phyloP scores from a whole-genome alignment of 2,329 filamentous ascomycete genomes.

The Phialocephala subalpina region DNA sequence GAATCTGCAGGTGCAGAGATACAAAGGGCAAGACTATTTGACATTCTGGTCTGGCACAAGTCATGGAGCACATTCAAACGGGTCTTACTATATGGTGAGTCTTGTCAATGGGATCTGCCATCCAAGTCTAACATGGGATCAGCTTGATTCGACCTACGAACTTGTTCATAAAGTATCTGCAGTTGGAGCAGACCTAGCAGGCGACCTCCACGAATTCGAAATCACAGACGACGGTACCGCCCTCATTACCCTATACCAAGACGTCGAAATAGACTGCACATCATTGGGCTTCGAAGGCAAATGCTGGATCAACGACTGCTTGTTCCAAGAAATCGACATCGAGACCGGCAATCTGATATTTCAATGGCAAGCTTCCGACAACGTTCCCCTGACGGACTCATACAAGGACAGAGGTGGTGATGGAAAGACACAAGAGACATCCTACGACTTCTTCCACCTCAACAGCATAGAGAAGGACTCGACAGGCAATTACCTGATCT shows the following conservation, averaged over 20 bases:
- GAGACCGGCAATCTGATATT: constrained; percentile 57
- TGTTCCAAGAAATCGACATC: constrained; percentile 58
- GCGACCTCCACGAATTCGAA: constrained; percentile 25
- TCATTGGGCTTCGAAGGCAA: constrained; percentile 8
- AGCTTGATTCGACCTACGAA: constrained; percentile 24
- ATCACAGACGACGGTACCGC: constrained; percentile 21
- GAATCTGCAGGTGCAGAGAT: constrained; percentile 45
- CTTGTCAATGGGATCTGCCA: neutral
- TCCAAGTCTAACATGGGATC: neutral
- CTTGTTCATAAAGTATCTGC: constrained; percentile 13
- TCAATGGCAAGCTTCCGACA: constrained; percentile 55
- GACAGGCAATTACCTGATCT: constrained; percentile 55
- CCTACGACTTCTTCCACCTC: constrained; percentile 39
- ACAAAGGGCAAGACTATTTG: constrained; percentile 52
- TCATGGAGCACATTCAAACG: constrained; percentile 49
- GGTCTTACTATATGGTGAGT: constrained; percentile 23
- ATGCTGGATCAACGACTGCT: constrained; percentile 32
- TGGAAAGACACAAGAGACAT: constrained; percentile 25
- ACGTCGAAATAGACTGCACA: constrained; percentile 18
- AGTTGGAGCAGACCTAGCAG: constrained; percentile 12
- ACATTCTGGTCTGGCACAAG: constrained; percentile 57
- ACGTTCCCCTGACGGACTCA: constrained; percentile 34
- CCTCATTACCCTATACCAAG: constrained; percentile 24
- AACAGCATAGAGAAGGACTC: constrained; percentile 49
- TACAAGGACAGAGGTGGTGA: constrained; percentile 21